Base-by-base conservation (phyloP, 371 early-diverging fungal genomes). In the Saksenaea oblongispora region DNA sequence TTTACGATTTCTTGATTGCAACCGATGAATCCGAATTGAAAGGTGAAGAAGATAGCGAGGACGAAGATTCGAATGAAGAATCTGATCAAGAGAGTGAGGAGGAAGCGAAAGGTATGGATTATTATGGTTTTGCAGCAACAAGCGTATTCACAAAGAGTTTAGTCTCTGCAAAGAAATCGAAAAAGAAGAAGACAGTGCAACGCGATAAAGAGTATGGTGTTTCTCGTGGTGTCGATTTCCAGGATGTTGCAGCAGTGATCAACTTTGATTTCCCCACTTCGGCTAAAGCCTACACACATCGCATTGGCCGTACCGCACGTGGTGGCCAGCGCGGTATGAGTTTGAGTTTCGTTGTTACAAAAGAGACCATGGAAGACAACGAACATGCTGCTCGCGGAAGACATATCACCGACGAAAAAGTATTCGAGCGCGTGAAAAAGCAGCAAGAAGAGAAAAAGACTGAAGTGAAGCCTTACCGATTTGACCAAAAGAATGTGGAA, bases 251-350 rank as follows among this genome's bases (percentile, higher is more conserved):
- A 1, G 90, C 95, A 0, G 99, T 99, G 34, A 90, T 99, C 81
- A 99, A 99, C 79, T 98, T 98, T 85, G 99, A 99, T 73, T 90
- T 99, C 66, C 99, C 99, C 24, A 74, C 64, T 1, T 89, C 95
- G 0, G 87, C 92, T n/a, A 87, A 93, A 62, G 82, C 96, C 15
- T 99, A 98, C 73, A 91, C 90, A 62, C 99, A 99, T 80, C 93
- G 99, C 34, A 89, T 98, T 15, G 99, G 99, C 5, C 88, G 99
- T 59, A 98, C 99, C 0, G 99, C 96, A 2, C 89, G 98, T 24
- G 98, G 96, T 22, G 94, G 94, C 4, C 86, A 89, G 61, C 87
- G 86, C 58, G 98, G 98, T 26, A 95, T 92, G 86, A 89, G 93
- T 41, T 78, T 97, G 61, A 92, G 93, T 39, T 94, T 97, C 75